A percentile compares a stretch with the other conserved stretches of the same genome.
Conservation (phyloP, 345 rosid genomes). For the Angophora floribunda region DNA sequence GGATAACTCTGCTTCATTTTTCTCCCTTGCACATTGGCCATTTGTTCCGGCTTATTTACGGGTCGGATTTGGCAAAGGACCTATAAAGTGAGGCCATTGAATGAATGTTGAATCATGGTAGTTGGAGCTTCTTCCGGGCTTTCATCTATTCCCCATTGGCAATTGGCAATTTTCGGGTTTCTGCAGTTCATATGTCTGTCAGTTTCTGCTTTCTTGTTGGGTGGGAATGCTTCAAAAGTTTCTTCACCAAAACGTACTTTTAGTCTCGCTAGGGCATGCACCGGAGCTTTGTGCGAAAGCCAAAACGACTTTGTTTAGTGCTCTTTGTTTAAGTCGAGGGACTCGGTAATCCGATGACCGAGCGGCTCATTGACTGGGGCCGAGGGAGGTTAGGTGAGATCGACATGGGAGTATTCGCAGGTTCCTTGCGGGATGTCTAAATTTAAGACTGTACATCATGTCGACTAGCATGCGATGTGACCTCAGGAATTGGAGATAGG, state of each 20-base stretch:
- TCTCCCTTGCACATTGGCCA: neutral
- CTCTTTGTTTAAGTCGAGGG: neutral
- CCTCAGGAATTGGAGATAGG: neutral
- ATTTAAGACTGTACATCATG: neutral
- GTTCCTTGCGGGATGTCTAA: neutral
- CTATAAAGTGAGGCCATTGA: neutral
- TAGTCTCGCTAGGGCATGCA: neutral
- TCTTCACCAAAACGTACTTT: neutral
- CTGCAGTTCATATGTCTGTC: fast-evolving
- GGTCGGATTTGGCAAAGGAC: neutral
- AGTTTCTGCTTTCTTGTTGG: neutral
- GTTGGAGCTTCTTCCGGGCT: neutral
- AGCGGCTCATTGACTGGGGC: neutral
- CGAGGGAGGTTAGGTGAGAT: neutral
- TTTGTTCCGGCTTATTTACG: neutral
- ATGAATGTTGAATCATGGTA: neutral
- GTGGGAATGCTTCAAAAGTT: neutral
- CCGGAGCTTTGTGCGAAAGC: neutral
- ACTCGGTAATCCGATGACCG: neutral
- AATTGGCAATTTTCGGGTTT: neutral
- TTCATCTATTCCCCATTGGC: neutral
- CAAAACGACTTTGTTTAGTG: neutral
- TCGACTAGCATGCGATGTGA: neutral
- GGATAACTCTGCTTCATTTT: neutral
- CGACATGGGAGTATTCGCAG: neutral